Conservation (phyloP, 495 filamentous ascomycete genomes). For the Aspergillus haitiensis region DNA sequence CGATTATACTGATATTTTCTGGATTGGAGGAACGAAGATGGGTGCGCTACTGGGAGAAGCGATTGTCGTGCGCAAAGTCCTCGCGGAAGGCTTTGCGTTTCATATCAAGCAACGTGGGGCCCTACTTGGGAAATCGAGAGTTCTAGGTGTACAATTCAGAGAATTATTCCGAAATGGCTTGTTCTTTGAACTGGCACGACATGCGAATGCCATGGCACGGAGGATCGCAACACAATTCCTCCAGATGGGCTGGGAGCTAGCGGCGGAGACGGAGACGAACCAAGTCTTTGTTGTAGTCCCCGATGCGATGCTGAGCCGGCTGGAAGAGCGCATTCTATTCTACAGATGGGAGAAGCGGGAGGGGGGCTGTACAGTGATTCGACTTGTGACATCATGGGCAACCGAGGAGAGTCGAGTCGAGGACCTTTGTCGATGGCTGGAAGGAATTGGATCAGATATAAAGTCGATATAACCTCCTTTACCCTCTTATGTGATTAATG, state of each 20-base stretch:
- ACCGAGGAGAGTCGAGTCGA: conserved; percentile 38
- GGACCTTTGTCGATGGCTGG: conserved; percentile 36
- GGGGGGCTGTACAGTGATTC: conserved; percentile 31
- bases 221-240: conserved; percentile 14
- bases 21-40: conserved; percentile 48
- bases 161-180: conserved; percentile 43
- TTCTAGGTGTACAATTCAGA: conserved; percentile 45
- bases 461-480: too few relatives aligned
- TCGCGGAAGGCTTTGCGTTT: conserved; percentile 44
- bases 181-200: conserved; percentile 40
- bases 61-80: conserved; percentile 36
- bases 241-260: conserved; percentile 13
- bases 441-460: conserved; percentile 5
- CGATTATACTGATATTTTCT: conserved; percentile 43
- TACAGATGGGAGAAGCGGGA: conserved; percentile 36
- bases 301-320: conserved; percentile 20
- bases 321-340: conserved; percentile 37
- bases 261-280: conserved; percentile 34
- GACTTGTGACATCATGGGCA: conserved; percentile 43
- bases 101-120: conserved; percentile 49
- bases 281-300: conserved; percentile 40
- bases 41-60: conserved; percentile 48
- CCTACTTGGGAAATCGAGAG: conserved; percentile 45
- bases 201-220: conserved; percentile 45
- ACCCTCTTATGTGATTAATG: too few relatives aligned